Evolutionary conservation across 345 rosid species (phyloP).

Genomic region (Sapria himalayana): DNA sequence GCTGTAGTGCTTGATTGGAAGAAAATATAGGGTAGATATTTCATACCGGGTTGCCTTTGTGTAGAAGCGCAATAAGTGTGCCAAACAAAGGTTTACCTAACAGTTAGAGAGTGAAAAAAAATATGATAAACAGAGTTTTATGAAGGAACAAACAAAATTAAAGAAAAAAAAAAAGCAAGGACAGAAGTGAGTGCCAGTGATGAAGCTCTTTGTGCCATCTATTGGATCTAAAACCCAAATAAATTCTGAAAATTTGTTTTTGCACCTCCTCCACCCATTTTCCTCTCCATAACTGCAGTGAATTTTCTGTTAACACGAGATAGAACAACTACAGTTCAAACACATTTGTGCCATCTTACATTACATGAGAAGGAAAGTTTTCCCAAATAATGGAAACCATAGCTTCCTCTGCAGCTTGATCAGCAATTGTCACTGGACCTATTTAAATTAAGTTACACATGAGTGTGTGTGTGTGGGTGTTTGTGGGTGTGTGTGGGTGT

Average conservation of each 20-base stretch:
- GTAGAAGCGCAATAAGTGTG: constrained; percentile 60
- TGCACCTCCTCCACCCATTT: constrained; percentile 82
- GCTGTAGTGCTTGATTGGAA: too few species aligned
- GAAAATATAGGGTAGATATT: neutral
- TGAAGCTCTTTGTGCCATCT: constrained; percentile 92
- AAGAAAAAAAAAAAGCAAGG: neutral
- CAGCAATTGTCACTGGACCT: constrained; percentile 99
- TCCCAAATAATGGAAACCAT: constrained; percentile 57
- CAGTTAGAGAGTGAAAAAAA: constrained; percentile 10
- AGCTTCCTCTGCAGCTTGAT: constrained; percentile 77
- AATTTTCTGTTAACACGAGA: neutral
- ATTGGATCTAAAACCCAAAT: constrained; percentile 98
- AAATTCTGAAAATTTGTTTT: constrained; percentile 54
- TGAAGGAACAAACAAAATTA: too few species aligned
- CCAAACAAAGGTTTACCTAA: constrained; percentile 91
- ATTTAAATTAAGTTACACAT: too few species aligned
- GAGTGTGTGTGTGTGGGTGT: too few species aligned
- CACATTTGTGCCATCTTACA: constrained; percentile 59
- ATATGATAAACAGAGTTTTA: too few species aligned
- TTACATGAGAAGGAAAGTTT: constrained; percentile 73
- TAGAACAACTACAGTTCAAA: too few species aligned
- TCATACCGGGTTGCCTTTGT: constrained; percentile 75
- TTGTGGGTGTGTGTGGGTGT: too few species aligned
- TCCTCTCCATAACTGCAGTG: constrained; percentile 76
- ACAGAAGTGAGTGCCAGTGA: constrained; percentile 34